Base-by-base conservation (phyloP, 2,329 filamentous ascomycete species). In the Didymella sp. region DNA sequence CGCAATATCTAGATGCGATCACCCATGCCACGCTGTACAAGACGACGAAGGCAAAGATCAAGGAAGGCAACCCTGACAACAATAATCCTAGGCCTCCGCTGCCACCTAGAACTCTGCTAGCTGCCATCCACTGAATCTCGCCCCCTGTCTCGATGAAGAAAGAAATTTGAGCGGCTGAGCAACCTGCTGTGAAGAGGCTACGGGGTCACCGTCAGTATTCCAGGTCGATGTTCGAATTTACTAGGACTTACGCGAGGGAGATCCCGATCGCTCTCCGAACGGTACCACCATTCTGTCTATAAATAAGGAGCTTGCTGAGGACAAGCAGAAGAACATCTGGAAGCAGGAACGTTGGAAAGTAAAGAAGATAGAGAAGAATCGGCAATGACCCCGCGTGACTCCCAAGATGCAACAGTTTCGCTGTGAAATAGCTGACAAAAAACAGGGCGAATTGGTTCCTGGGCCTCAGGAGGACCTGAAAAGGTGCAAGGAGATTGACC, bases 101-200 rank as follows among this genome's bases (percentile, higher is more conserved):
- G n/a, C 61, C 59, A 7, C 61, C 59, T 9, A 64, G 44, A 2
- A 64, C 59, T 40, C 55, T 55, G 22, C 57, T 60, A 3, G 61
- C 61, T 22, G 61, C 61, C 61, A 64, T 62, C 61, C 61, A 64
- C 31, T 64, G 61, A 21, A 64, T 60, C 38, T 64, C 61, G 17
- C 61, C 59, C 19, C 61, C 61, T 15, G 61, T 64, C 30, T 60
- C 61, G 4, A 62, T 28, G 19, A 55, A 64, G 30, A 62, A 64
- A 3, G 61, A 61, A 28, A 62, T 62, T 11, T 64, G 61, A 15
- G 61, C 51, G 46, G 61, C 54, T 12, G 61, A 54, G 30, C 59
- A 64, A 12, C 47, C 56, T 52, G 52, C 33, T 3, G 61, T 64
- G n/a, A 60, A 54, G 2, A 58, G 28, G n/a, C 61, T 64, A 19